Evolutionary conservation across 768 basidiomycete genomes (phyloP).

Genomic region (Calocera cornea): DNA sequence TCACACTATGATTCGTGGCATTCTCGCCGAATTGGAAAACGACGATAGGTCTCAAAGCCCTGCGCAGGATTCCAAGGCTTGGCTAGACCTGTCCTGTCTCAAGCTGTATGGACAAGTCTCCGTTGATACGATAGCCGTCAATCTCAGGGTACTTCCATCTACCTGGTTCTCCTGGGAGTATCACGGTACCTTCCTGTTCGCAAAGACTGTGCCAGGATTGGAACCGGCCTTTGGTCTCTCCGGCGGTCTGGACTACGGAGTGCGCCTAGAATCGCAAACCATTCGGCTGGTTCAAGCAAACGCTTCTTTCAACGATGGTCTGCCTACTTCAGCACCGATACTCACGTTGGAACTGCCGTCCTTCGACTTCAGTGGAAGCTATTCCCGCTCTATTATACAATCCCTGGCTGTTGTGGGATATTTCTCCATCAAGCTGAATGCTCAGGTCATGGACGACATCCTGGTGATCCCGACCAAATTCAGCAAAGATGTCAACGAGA

Average conservation of each 20-base stretch:
- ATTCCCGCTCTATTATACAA: constrained; percentile 38
- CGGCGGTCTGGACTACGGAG: neutral
- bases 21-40: constrained; percentile 48
- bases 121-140: constrained; percentile 39
- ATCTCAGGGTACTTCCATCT: constrained; percentile 73
- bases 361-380: constrained; percentile 46
- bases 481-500: constrained; percentile 75
- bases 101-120: constrained; percentile 40
- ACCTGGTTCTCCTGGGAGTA: constrained; percentile 74
- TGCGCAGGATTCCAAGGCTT: constrained; percentile 18
- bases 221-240: neutral
- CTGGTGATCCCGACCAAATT: constrained; percentile 79
- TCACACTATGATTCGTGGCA: constrained; percentile 47
- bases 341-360: constrained; percentile 56
- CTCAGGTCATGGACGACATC: constrained; percentile 70
- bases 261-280: neutral
- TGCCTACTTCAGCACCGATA: neutral
- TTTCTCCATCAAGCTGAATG: constrained; percentile 60
- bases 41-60: constrained; percentile 23
- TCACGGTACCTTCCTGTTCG: constrained; percentile 36
- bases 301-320: neutral
- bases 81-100: constrained; percentile 5
- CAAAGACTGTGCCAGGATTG: constrained; percentile 26
- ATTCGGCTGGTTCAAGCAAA: neutral
- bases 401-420: constrained; percentile 50